phyloP scores from a whole-genome alignment of 768 basidiomycete genomes.

The Boletus reticulatus region DNA sequence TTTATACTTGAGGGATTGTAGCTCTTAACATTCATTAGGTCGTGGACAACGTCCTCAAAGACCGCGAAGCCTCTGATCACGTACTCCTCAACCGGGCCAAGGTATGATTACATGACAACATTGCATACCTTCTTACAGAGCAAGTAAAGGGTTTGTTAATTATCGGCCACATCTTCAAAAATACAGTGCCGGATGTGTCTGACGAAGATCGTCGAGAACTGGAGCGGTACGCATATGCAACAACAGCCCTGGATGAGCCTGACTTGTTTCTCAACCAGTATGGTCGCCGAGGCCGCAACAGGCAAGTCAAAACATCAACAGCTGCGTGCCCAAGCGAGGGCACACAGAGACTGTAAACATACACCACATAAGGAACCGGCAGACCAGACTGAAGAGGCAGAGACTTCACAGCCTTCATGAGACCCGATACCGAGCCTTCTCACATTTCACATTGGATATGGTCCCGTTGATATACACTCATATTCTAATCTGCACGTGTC shows the following conservation, averaged over 20 bases:
- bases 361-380: constrained; percentile 34
- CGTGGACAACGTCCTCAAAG: constrained; percentile 82
- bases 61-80: constrained; percentile 66
- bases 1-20: constrained; percentile 1
- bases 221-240: constrained; percentile 61
- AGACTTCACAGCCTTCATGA: constrained; percentile 13
- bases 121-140: neutral
- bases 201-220: constrained; percentile 94
- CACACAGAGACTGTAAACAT: constrained; percentile 37
- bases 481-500: constrained; percentile 22
- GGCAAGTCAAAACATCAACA: constrained; percentile 62
- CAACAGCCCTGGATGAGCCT: neutral
- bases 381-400: constrained; percentile 25
- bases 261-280: constrained; percentile 40
- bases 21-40: constrained; percentile 40
- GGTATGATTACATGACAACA: constrained; percentile 38
- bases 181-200: constrained; percentile 79
- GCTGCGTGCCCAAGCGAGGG: constrained; percentile 26
- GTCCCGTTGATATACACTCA: constrained; percentile 13
- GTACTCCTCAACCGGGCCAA: constrained; percentile 82
- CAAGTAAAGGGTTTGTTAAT: constrained; percentile 71
- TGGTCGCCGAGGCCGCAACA: constrained; percentile 83
- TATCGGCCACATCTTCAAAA: constrained; percentile 88
- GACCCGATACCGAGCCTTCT: constrained; percentile 3
- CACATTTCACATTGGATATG: constrained; percentile 19